Base-by-base conservation (phyloP, 305 asterid species). In the Rubia balearica region DNA sequence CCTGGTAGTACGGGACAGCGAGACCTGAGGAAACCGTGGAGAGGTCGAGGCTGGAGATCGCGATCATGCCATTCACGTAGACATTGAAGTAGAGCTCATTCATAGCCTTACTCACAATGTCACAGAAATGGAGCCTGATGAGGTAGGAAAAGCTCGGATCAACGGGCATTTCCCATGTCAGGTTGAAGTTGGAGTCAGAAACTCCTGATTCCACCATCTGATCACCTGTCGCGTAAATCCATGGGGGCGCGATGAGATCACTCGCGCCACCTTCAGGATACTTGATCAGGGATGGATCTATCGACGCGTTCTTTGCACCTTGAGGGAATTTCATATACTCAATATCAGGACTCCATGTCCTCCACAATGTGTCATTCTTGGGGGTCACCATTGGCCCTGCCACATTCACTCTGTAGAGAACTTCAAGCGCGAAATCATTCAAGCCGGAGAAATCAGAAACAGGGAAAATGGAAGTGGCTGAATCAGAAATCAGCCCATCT, bases 71-170 rank as follows among this genome's bases (percentile, higher is more conserved):
- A 46, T 94, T 94, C 56, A 93, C 40, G 70, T 93, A 93, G 8
- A 94, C 87, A 67, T 91, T 89, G 86, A 94, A 94, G 87, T 91
- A 91, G 12, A 94, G 90, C 92, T 91, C 90, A 56, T 91, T 86
- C 2, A 88, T 76, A 11, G 79, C 88, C 27, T 65, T 84, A 72
- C 99, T 91, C 63, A 87, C 88, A n/a, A 91, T 94, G 17, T 94
- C 99, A 62, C 99, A 94, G 56, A 94, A 94, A 72, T 91, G 99
- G 63, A 91, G 79, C 22, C 97, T 83, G 46, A 94, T 81, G 60
- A 87, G 63, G 73, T 94, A 91, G 3, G 96, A 86, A 71, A 91
- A 94, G 77, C 85, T 81, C 2, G 97, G 89, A 77, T 93, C 97
- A 65, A 89, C 88, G 6, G 59, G 67, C 95, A 91, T 80, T 60